Evolutionary conservation across 2,329 filamentous ascomycete species (phyloP), one percentile per base, ranked within the genome.

Genomic region (Rutstroemia sp.): DNA sequence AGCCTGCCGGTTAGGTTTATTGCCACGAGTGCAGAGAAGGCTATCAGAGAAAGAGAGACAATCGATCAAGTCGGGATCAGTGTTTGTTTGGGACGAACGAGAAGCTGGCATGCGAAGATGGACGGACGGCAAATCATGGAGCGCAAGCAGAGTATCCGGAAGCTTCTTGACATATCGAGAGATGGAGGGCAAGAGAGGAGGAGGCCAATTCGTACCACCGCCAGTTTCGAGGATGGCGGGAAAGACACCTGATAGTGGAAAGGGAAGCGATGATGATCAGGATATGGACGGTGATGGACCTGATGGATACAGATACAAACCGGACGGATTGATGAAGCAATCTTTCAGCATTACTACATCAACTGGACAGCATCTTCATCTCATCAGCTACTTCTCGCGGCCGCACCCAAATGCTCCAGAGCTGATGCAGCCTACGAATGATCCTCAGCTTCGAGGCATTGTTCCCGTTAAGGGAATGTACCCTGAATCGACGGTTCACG

Each of bases 41-140:
- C 95, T 99, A 69, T 97, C 94, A 2, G 94, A 99, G 73, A 97
- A 97, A 75, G 94, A 99, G 75, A 83, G 94, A 60, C 92, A 96
- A 70, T 90, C 90, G 4, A 99, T 99, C 71, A 87, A 90, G 68
- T 96, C 92, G 0, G 94, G 94, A 45, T 99, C 94, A 0, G 92
- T 99, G 3, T 99, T 97, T 68, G 94, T 99, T n/a, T 99, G 94
- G 94, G 94, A 99, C 72, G 94, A 99, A 77, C 80, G 92, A 65
- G 94, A 99, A 76, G 94, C 94, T 10, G 94, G 94, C 63, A 99
- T 99, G 94, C 82, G 94, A 68, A 80, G 94, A 72, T 99, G 94
- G 94, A 99, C 94, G 0, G 94, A 99, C 67, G 94, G 94, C 56
- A 99, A 99, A 72, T 97, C 92, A 38, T 99, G 94, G 94, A 97